A percentile compares a stretch with the other conserved stretches of the same genome.
These are phyloP conservation scores for Papiliotrema nemorosa DNA, from an alignment of 1,284 basidiomycete species.

Conservation along the genomic window DNA sequence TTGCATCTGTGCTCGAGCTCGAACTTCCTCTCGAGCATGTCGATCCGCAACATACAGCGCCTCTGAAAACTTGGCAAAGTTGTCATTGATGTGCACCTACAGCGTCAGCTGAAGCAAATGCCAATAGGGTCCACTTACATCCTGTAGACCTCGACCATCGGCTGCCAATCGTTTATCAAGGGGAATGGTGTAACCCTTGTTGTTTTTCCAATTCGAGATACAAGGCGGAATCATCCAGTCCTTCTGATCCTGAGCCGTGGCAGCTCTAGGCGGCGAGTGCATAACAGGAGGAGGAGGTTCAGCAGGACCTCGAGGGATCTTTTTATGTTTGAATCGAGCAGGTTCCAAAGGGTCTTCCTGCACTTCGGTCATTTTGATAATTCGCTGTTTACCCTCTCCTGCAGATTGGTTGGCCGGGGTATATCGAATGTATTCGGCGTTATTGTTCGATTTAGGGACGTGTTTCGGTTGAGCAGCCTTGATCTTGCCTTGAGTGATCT, in stretches of 20 bases:
- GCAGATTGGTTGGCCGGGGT: constrained; percentile 65
- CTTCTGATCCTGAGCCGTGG: constrained; percentile 94
- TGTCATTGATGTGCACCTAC: constrained; percentile 95
- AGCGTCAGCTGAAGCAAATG: neutral
- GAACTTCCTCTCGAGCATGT: constrained; percentile 95
- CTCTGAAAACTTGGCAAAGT: constrained; percentile 98
- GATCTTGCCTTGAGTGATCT: constrained; percentile 90
- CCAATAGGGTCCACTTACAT: constrained; percentile 60
- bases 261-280: constrained; percentile 91
- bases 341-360: constrained; percentile 97
- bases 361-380: constrained; percentile 98
- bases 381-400: constrained; percentile 72
- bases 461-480: constrained; percentile 82
- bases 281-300: constrained; percentile 97
- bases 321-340: constrained; percentile 96
- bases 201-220: constrained; percentile 99
- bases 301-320: constrained; percentile 91
- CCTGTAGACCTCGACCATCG: constrained; percentile 93
- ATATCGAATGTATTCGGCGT: constrained; percentile 86
- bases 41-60: constrained; percentile 94
- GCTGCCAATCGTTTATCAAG: constrained; percentile 97
- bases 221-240: constrained; percentile 99
- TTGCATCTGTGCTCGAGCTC: constrained; percentile 94
- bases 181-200: constrained; percentile 99
- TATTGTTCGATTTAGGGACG: constrained; percentile 67